A percentile compares a stretch with the other conserved stretches of the same genome.
phyloP scores from a whole-genome alignment of 2,329 filamentous ascomycete species.

The Trichoderma pleuroti region DNA sequence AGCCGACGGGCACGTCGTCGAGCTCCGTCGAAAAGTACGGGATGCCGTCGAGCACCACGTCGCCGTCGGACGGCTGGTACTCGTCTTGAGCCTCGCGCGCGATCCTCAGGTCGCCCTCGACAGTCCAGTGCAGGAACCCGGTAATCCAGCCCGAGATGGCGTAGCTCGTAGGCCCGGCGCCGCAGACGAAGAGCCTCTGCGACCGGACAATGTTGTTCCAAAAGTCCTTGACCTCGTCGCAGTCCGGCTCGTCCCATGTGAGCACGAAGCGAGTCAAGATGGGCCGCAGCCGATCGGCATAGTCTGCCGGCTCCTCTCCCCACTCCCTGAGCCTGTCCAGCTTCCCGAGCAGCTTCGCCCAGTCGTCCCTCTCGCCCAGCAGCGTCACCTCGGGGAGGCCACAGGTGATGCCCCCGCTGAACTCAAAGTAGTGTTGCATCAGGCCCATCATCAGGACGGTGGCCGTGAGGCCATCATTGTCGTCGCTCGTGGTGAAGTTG shows the following conservation, averaged over 20 bases:
- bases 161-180: conserved; percentile 33
- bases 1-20: conserved; percentile 35
- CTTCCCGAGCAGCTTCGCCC: conserved; percentile 38
- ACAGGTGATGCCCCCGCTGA: conserved; percentile 37
- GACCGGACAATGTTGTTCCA: conserved; percentile 43
- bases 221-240: conserved; percentile 35
- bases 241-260: conserved; percentile 40
- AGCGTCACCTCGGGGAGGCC: conserved; percentile 44
- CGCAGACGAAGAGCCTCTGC: conserved; percentile 30
- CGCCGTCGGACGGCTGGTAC: not conserved
- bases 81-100: conserved; percentile 18
- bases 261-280: conserved; percentile 44
- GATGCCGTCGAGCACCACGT: conserved; percentile 29
- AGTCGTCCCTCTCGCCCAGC: conserved; percentile 38
- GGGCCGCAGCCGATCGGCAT: conserved; percentile 39
- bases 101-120: conserved; percentile 31
- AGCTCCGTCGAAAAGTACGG: conserved; percentile 30
- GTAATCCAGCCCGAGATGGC: conserved; percentile 47
- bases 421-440: conserved; percentile 40
- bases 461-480: conserved; percentile 38
- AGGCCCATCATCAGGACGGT: conserved; percentile 45
- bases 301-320: conserved; percentile 41
- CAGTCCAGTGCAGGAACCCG: conserved; percentile 45
- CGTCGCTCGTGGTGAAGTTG: conserved; percentile 41
- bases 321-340: conserved; percentile 43